Conservation (phyloP, 768 basidiomycete species). For the Gautieria morchelliformis region DNA sequence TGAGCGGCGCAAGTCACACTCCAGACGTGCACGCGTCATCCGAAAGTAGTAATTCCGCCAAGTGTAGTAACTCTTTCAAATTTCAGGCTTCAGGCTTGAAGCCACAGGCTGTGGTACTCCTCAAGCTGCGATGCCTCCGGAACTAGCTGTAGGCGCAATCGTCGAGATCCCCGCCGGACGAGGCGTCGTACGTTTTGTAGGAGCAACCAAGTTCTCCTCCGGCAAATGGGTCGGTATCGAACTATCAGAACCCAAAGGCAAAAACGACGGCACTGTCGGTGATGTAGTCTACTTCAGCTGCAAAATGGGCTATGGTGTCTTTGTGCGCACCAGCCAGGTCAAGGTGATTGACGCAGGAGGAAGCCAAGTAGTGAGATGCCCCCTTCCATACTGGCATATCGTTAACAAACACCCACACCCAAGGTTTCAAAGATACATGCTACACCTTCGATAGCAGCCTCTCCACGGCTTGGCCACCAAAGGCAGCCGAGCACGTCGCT, state of each 20-base stretch:
- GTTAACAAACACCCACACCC: too few species aligned
- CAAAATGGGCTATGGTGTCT: slow-evolving; percentile 70
- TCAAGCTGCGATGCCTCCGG: slow-evolving; percentile 24
- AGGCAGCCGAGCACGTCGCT: slow-evolving; percentile 36
- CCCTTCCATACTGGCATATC: background rate
- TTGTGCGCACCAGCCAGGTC: slow-evolving; percentile 81
- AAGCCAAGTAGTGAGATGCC: slow-evolving; percentile 12
- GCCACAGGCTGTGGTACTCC: background rate
- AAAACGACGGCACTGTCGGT: slow-evolving; percentile 90
- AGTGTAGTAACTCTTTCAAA: too few species aligned
- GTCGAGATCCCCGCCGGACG: slow-evolving; percentile 75
- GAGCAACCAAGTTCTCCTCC: slow-evolving; percentile 69
- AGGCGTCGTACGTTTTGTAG: slow-evolving; percentile 81
- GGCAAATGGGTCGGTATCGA: slow-evolving; percentile 97
- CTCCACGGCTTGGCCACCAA: slow-evolving; percentile 40
- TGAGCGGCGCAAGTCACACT: too few species aligned
- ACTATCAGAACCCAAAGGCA: slow-evolving; percentile 72
- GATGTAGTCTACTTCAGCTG: slow-evolving; percentile 79
- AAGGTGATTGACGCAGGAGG: slow-evolving; percentile 37
- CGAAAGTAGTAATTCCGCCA: too few species aligned
- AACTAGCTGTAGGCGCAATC: slow-evolving; percentile 55
- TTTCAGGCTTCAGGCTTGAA: too few species aligned
- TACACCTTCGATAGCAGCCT: background rate
- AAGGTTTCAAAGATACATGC: background rate
- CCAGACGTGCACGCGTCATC: too few species aligned